Percentiles rank a stretch among this genome's conserved stretches.
phyloP scores from a whole-genome alignment of 2,329 filamentous ascomycete genomes.

The Botrytis aclada region DNA sequence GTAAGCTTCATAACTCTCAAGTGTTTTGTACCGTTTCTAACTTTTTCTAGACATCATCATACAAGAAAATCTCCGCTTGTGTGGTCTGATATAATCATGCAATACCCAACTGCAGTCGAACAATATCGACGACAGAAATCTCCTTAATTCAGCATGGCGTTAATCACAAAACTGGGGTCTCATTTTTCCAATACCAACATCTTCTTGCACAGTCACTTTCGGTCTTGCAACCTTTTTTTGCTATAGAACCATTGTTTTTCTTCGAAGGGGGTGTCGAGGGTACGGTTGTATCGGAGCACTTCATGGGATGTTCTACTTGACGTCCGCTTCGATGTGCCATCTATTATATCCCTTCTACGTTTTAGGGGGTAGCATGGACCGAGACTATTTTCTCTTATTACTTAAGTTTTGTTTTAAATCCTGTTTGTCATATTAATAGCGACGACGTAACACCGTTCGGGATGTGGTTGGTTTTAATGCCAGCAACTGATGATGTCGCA shows the following conservation, averaged over 20 bases:
- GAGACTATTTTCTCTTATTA: slow-evolving; percentile 17
- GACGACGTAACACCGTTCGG: slow-evolving; percentile 21
- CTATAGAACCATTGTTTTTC: slow-evolving; percentile 28
- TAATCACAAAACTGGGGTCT: slow-evolving; percentile 35
- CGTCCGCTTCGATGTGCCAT: slow-evolving; percentile 33
- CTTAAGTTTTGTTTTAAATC: slow-evolving; percentile 16
- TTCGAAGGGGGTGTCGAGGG: slow-evolving; percentile 3
- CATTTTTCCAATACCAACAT: slow-evolving; percentile 35
- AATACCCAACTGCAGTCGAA: slow-evolving; percentile 13
- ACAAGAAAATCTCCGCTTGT: slow-evolving; percentile 96
- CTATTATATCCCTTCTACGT: slow-evolving; percentile 24
- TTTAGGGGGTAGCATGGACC: slow-evolving; percentile 6
- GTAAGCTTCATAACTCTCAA: slow-evolving; percentile 51
- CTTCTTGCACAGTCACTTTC: slow-evolving; percentile 25
- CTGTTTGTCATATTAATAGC: slow-evolving; percentile 29
- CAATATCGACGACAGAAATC: slow-evolving; percentile 19
- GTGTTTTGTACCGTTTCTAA: slow-evolving; percentile 43
- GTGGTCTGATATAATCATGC: slow-evolving; percentile 77
- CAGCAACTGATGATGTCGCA: slow-evolving; percentile 18
- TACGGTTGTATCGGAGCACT: slow-evolving; percentile 11
- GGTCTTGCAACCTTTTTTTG: slow-evolving; percentile 24
- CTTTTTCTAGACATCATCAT: slow-evolving; percentile 86
- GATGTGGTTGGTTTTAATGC: slow-evolving; percentile 17
- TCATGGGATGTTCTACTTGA: slow-evolving; percentile 6
- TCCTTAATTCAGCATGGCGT: slow-evolving; percentile 35